Evolutionary conservation across 352 stramenopile genomes (phyloP).

Genomic region (Pythium rishiriense): DNA sequence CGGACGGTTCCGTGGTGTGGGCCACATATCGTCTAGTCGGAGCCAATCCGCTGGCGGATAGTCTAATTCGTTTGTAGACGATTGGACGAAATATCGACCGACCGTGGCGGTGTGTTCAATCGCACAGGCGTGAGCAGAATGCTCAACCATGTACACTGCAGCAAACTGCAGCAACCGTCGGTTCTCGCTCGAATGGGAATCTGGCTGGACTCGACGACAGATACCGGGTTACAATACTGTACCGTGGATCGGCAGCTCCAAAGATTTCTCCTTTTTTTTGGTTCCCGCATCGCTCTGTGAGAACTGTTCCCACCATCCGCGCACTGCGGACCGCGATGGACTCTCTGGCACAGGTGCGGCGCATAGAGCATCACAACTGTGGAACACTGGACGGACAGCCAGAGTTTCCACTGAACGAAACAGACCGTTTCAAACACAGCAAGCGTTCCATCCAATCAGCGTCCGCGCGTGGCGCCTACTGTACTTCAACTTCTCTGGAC

Average conservation of each 20-base stretch:
- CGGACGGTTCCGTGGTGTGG: constrained; percentile 15
- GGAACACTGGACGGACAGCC: neutral
- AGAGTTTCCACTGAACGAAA: neutral
- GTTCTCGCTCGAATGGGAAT: too few species aligned
- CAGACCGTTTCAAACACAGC: neutral
- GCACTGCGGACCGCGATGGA: neutral
- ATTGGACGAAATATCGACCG: constrained; percentile 15
- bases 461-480: neutral
- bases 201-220: too few species aligned
- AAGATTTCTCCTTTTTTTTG: too few species aligned
- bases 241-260: too few species aligned
- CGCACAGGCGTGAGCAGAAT: neutral
- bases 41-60: constrained; percentile 5
- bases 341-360: neutral
- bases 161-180: too few species aligned
- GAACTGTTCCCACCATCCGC: too few species aligned
- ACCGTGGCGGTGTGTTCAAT: neutral
- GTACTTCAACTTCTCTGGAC: neutral
- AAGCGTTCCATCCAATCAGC: neutral
- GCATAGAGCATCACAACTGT: neutral
- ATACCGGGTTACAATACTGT: too few species aligned
- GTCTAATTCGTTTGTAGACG: neutral
- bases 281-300: too few species aligned
- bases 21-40: constrained; percentile 19
- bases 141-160: too few species aligned